A percentile compares a stretch with the other conserved stretches of the same genome.
phyloP scores from a whole-genome alignment of 768 basidiomycete genomes.

The Boletellus sp. region DNA sequence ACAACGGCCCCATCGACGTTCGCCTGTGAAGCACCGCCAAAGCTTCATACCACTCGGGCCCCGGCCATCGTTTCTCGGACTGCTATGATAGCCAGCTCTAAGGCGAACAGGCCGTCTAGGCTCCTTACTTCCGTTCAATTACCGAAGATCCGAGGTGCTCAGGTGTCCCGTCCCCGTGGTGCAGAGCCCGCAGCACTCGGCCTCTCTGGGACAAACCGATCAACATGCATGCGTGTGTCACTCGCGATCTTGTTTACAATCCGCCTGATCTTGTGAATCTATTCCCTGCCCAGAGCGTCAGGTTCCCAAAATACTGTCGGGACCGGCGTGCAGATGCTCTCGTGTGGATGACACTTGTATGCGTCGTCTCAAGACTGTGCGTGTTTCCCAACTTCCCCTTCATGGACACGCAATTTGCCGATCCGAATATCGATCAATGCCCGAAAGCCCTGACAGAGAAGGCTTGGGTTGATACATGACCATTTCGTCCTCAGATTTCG shows the following conservation, averaged over 20 bases:
- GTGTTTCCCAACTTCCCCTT: background rate
- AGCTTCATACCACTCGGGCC: background rate
- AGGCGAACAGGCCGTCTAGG: constrained; percentile 1
- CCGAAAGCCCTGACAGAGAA: constrained; percentile 1
- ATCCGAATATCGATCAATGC: background rate
- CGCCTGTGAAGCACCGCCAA: too few relatives aligned
- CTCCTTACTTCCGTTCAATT: constrained; percentile 13
- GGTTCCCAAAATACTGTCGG: constrained; percentile 10
- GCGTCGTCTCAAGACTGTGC: background rate
- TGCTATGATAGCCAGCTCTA: constrained; percentile 7
- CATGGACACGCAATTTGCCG: background rate
- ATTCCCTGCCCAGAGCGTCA: constrained; percentile 13
- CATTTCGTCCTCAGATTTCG: constrained; percentile 1
- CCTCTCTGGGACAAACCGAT: background rate
- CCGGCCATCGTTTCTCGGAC: background rate
- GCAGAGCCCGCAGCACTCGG: background rate
- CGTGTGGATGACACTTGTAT: background rate
- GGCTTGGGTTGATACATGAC: background rate
- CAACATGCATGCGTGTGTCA: constrained; percentile 16
- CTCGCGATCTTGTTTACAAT: background rate
- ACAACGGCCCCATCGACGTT: too few relatives aligned
- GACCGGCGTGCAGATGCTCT: background rate
- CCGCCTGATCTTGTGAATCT: background rate
- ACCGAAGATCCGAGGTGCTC: too few relatives aligned
- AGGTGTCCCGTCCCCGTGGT: background rate